Conservation (phyloP, 441 rosid species). For the Melianthus villosus region DNA sequence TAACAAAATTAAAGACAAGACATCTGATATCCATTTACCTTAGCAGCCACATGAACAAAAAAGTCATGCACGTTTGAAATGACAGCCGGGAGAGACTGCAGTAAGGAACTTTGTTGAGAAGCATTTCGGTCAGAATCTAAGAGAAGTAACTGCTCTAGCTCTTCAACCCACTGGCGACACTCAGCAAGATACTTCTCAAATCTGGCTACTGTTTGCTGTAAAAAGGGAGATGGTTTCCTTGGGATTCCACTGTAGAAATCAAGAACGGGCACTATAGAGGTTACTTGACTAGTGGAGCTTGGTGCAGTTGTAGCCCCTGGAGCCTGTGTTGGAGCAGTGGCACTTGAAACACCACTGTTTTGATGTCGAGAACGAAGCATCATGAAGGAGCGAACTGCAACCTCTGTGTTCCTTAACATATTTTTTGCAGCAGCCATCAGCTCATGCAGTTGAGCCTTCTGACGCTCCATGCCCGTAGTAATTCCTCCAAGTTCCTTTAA, state of each 20-base stretch:
- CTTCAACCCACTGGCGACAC: slow-evolving; percentile 86
- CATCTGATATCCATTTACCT: slow-evolving; percentile 40
- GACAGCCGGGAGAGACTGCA: slow-evolving; percentile 80
- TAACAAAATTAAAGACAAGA: no score
- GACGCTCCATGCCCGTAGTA: slow-evolving; percentile 61
- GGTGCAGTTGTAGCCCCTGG: slow-evolving; percentile 35
- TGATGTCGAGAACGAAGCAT: slow-evolving; percentile 61
- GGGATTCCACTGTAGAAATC: slow-evolving; percentile 87
- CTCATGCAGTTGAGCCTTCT: slow-evolving; percentile 62
- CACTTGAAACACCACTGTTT: slow-evolving; percentile 33
- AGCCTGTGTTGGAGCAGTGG: slow-evolving; percentile 44
- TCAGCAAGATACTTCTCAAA: slow-evolving; percentile 77
- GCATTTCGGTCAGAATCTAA: slow-evolving; percentile 54
- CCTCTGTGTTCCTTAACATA: slow-evolving; percentile 71
- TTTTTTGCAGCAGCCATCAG: slow-evolving; percentile 66
- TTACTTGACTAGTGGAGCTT: slow-evolving; percentile 39
- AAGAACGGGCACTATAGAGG: slow-evolving; percentile 44
- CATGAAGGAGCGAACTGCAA: slow-evolving; percentile 75
- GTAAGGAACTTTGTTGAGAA: slow-evolving; percentile 29
- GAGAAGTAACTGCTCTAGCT: slow-evolving; percentile 73
- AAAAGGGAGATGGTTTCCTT: slow-evolving; percentile 74
- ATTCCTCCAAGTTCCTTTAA: slow-evolving; percentile 93
- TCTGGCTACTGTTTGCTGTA: slow-evolving; percentile 69
- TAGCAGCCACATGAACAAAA: slow-evolving; percentile 93
- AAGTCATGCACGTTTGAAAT: slow-evolving; percentile 82